Base-by-base conservation (phyloP, 2,329 filamentous ascomycete genomes). In the Alternaria longipes region DNA sequence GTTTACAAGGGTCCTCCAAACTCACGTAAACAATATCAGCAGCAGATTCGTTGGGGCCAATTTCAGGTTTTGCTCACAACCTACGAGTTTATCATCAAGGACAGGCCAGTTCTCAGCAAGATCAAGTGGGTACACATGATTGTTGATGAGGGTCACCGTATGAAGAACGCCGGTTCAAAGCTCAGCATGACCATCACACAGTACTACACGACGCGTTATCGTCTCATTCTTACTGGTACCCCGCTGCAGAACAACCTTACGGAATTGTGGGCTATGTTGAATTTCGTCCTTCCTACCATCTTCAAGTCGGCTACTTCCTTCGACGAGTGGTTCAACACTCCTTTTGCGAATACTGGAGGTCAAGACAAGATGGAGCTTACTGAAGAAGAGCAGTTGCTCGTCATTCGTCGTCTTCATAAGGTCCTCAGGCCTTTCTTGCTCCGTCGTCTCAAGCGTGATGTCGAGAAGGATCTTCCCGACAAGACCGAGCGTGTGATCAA, bases 41-140 rank as follows among this genome's bases (percentile, higher is more conserved):
- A 97, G 68, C 92, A 93, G 79, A 97, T 99, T 70, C 93, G 95
- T 52, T 94, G 93, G 80, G 94, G 94, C 49, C 89, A 92, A 58
- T 99, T 99, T 86, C 95, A 99, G 79, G 95, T 99, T 50, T 84
- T 99, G 11, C 86, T 99, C 60, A 99, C 95, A 2, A 99, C 95
- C 0, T 99, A 99, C 82, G 95, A 99, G 79, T 99, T 98, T 82
- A 96, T 99, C 81, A 99, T 99, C 87, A 99, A 98, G 83, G 95
- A 99, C 75, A 89, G 95, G 36, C 94, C 94, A 0, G 86, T 99
- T 69, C 83, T 99, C 12, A 96, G 92, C 84, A 98, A 98, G 85
- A 94, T 99, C 82, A 98, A 98, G 82, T 99, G 95, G 95, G 91
- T 97, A 73, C 95, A 99, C 82, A 98, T 99, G 95, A 98, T 99